phyloP scores from a whole-genome alignment of 208 protist species.

The Leishmania tarentolae region DNA sequence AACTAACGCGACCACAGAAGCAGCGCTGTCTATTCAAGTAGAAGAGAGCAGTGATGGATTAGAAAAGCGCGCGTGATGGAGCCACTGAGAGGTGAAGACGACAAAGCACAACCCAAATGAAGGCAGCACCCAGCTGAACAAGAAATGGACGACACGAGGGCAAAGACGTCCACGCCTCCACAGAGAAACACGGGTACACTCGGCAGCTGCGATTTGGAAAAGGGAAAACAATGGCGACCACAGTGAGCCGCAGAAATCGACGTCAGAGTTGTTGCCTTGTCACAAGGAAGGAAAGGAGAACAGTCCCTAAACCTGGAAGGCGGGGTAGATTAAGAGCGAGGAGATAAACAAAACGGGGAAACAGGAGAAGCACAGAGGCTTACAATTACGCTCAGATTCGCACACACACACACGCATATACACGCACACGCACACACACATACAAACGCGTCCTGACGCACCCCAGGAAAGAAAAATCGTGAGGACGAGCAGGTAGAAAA shows the following conservation, averaged over 20 bases:
- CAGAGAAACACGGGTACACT: background rate
- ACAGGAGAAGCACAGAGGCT: background rate
- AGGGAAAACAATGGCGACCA: background rate
- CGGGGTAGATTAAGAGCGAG: background rate
- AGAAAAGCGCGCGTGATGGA: background rate
- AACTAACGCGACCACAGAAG: background rate
- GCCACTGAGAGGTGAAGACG: background rate
- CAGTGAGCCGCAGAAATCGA: background rate
- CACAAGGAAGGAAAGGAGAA: constrained; percentile 1
- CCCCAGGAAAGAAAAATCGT: background rate
- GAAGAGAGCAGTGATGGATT: too few species aligned
- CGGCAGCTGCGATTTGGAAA: background rate
- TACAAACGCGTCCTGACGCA: background rate
- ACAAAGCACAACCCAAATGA: background rate
- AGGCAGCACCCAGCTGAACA: background rate
- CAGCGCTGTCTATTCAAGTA: too few species aligned
- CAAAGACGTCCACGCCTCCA: background rate
- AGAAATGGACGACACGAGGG: background rate
- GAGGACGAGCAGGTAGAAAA: background rate
- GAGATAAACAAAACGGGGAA: background rate
- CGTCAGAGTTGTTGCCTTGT: background rate
- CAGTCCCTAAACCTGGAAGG: background rate
- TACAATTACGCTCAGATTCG: background rate
- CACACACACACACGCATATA: background rate
- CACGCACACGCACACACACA: constrained; percentile 1